Evolutionary conservation across 1,284 basidiomycete species (phyloP), one percentile per base, ranked within the genome.

Genomic region (Abortiporus biennis): DNA sequence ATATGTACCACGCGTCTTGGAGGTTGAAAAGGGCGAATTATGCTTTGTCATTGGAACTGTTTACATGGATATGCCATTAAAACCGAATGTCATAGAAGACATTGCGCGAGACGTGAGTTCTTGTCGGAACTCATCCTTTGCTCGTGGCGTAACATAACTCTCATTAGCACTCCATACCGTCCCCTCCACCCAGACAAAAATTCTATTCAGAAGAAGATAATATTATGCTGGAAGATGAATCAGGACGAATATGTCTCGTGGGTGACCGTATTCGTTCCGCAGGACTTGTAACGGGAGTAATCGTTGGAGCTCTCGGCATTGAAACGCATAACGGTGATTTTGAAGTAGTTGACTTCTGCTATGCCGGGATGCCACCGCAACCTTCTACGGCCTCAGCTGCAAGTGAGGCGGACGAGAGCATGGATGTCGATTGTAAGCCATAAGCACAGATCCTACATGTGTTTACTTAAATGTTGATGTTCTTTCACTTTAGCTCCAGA

Each of bases 31-130:
- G 54, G 85, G 85, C 0, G 72, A 88, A 51, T 66, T 95, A 40
- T 96, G 91, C 63, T 97, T 87, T 62, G 78, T 99, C 47, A 72
- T 96, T 45, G 95, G 95, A 2, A 99, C 95, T 0, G 80, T 98
- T 1, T 99, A 98, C 63, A 85, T 96, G 77, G 89, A 96, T 48
- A 98, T 99, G 96, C 90, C 90, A 3, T 73, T 97, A 44, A 99
- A 99, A 61, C 95, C 95, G 0, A 97, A 98, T 54, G 90, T 99
- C 11, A 74, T 99, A 43, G 87, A 94, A 55, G 96, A 99, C 52
- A 78, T 99, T 51, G 92, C 85, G 11, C 75, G 90, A 57, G 92
- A 99, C 56, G 95, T 96, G 56, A 54, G 86, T 69, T 13, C 35
- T 6, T 32, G n/a, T 13, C 34, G 15, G 17, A 22, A 17, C 2